Conservation (phyloP, 2,329 filamentous ascomycete genomes). For the Microdochium trichocladiopsis region DNA sequence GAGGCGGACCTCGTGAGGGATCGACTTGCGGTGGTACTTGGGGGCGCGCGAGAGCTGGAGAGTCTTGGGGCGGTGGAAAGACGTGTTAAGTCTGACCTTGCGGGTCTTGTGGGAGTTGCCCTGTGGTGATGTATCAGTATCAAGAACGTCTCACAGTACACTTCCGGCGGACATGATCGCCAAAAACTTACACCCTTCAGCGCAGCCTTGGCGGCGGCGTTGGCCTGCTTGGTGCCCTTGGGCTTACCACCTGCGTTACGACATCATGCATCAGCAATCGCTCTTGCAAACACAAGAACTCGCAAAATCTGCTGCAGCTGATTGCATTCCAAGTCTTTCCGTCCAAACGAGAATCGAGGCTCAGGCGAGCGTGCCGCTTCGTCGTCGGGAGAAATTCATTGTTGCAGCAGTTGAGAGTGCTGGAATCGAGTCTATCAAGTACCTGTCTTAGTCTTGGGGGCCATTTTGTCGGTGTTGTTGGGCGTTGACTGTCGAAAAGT, state of each 20-base stretch:
- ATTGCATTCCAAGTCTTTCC: conserved; percentile 31
- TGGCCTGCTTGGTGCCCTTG: conserved; percentile 77
- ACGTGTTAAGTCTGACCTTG: conserved; percentile 88
- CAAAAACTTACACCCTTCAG: conserved; percentile 81
- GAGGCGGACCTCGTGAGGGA: conserved; percentile 82
- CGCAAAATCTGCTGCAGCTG: conserved; percentile 72
- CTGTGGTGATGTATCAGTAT: conserved; percentile 20
- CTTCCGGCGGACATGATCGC: not conserved
- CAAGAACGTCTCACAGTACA: not conserved
- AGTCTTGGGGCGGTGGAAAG: conserved; percentile 97
- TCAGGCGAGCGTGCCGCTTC: not conserved
- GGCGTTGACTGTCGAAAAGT: conserved; percentile 8
- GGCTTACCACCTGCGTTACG: conserved; percentile 45
- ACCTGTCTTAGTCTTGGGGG: conserved; percentile 40
- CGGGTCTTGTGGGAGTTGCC: conserved; percentile 69
- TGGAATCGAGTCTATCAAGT: conserved; percentile 19
- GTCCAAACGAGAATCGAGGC: conserved; percentile 8
- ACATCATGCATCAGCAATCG: conserved; percentile 63
- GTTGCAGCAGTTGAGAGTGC: not conserved
- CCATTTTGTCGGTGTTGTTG: conserved; percentile 24
- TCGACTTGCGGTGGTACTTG: conserved; percentile 95
- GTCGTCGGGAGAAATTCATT: conserved; percentile 1
- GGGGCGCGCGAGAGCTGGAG: conserved; percentile 82
- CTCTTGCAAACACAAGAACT: conserved; percentile 56
- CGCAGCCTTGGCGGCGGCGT: conserved; percentile 89